These are phyloP conservation scores for Purpureocillium takamizusanense DNA, from an alignment of 2,329 filamentous ascomycete genomes.

Conservation along the genomic window DNA sequence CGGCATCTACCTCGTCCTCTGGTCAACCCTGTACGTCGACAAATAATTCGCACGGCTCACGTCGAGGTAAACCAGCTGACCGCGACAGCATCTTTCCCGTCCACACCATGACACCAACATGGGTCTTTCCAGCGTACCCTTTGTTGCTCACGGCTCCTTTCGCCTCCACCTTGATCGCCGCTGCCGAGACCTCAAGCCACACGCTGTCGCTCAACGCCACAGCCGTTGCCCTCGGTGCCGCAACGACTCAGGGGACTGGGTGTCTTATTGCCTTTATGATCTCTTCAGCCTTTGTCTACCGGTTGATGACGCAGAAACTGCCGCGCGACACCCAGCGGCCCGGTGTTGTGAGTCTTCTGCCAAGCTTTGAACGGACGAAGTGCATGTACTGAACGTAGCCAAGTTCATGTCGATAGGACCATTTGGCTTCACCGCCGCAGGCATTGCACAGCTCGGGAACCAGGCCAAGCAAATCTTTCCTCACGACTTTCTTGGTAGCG, in stretches of 20 bases:
- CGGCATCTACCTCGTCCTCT: slow-evolving; percentile 66
- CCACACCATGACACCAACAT: slow-evolving; percentile 77
- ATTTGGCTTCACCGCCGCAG: slow-evolving; percentile 47
- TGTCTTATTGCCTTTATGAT: slow-evolving; percentile 64
- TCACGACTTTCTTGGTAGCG: slow-evolving; percentile 28
- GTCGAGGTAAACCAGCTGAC: neutral
- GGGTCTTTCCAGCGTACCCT: slow-evolving; percentile 82
- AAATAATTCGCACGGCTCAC: no score
- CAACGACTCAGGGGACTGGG: slow-evolving; percentile 44
- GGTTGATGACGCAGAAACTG: slow-evolving; percentile 81
- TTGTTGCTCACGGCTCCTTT: slow-evolving; percentile 69
- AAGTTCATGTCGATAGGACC: slow-evolving; percentile 76
- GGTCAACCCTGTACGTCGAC: slow-evolving; percentile 43
- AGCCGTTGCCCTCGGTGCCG: slow-evolving; percentile 37
- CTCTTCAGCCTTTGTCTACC: slow-evolving; percentile 74
- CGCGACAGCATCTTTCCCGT: slow-evolving; percentile 47
- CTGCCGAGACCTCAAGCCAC: slow-evolving; percentile 16
- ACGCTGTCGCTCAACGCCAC: slow-evolving; percentile 24
- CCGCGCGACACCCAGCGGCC: slow-evolving; percentile 67
- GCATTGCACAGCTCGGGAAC: slow-evolving; percentile 37
- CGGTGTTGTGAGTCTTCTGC: slow-evolving; percentile 51
- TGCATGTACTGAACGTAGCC: no score
- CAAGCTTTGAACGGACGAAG: no score
- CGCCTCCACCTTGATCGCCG: slow-evolving; percentile 47
- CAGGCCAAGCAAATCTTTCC: slow-evolving; percentile 34